Evolutionary conservation across 768 basidiomycete genomes (phyloP).

Genomic region (Leucocoprinus birnbaumii): DNA sequence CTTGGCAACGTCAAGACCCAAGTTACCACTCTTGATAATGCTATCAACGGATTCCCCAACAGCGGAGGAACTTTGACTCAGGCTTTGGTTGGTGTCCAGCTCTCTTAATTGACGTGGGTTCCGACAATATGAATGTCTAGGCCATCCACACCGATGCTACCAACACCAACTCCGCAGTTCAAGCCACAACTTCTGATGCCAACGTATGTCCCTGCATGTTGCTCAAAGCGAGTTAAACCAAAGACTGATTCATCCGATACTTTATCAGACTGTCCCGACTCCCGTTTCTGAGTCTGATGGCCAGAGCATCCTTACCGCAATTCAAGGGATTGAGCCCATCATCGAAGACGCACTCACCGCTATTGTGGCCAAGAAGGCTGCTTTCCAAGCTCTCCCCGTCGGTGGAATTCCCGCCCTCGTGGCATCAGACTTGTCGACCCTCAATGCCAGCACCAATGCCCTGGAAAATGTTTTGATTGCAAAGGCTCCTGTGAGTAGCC

Average conservation of each 20-base stretch:
- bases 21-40: conserved; percentile 24
- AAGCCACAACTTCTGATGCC: conserved; percentile 25
- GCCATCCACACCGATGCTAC: conserved; percentile 23
- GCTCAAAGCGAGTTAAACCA: not conserved
- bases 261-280: conserved; percentile 8
- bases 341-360: conserved; percentile 17
- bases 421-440: conserved; percentile 21
- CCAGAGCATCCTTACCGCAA: conserved; percentile 17
- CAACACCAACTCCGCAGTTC: conserved; percentile 18
- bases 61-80: conserved; percentile 19
- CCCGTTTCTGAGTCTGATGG: conserved; percentile 23
- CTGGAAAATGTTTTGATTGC: conserved; percentile 25
- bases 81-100: conserved; percentile 22
- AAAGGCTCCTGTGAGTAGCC: conserved; percentile 22
- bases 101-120: not conserved
- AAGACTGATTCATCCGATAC: not conserved
- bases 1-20: conserved; percentile 23
- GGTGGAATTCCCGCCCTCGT: conserved; percentile 20
- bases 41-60: conserved; percentile 27
- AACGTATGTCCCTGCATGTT: conserved; percentile 14
- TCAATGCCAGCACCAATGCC: conserved; percentile 20
- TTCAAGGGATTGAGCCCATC: conserved; percentile 14
- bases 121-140: no score
- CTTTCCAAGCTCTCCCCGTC: conserved; percentile 13
- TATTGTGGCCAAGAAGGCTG: conserved; percentile 23